Conservation (phyloP, 371 early-diverging fungal species). For the Lichtheimia corymbifera region DNA sequence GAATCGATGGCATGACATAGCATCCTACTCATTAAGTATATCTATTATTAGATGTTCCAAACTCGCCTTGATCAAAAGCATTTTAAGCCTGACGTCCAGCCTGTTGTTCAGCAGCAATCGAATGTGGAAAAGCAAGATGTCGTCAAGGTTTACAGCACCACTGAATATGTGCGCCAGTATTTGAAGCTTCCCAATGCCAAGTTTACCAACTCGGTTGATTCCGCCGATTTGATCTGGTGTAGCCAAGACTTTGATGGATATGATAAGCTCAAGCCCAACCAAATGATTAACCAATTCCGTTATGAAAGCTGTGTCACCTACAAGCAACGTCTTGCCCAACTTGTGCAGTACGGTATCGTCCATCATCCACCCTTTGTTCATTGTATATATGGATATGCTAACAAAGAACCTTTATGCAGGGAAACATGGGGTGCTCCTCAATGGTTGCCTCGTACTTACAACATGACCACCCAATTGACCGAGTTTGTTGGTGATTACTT, state of each 20-base stretch:
- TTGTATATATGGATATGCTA: background rate
- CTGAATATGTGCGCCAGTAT: conserved; percentile 52
- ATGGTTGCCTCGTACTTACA: conserved; percentile 57
- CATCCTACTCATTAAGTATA: background rate
- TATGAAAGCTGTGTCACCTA: conserved; percentile 56
- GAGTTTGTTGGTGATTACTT: conserved; percentile 56
- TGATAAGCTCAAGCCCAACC: conserved; percentile 47
- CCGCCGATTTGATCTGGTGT: conserved; percentile 59
- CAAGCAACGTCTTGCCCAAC: conserved; percentile 50
- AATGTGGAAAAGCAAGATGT: background rate
- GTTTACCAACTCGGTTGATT: conserved; percentile 40
- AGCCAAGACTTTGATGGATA: conserved; percentile 52
- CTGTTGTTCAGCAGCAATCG: background rate
- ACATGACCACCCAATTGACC: conserved; percentile 45
- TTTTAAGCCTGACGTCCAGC: background rate
- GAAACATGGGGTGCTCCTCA: conserved; percentile 47
- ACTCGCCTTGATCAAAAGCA: background rate
- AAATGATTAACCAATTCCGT: conserved; percentile 54
- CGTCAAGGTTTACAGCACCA: conserved; percentile 41
- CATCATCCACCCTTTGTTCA: background rate
- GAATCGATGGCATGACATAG: background rate
- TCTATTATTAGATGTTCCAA: background rate
- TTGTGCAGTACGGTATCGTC: conserved; percentile 41
- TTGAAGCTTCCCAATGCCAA: conserved; percentile 49
- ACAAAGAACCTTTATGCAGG: conserved; percentile 9